Percentiles rank a stretch among this genome's conserved stretches.
phyloP scores from a whole-genome alignment of 805 yeast genomes.

The Hanseniaspora occidentalis region DNA sequence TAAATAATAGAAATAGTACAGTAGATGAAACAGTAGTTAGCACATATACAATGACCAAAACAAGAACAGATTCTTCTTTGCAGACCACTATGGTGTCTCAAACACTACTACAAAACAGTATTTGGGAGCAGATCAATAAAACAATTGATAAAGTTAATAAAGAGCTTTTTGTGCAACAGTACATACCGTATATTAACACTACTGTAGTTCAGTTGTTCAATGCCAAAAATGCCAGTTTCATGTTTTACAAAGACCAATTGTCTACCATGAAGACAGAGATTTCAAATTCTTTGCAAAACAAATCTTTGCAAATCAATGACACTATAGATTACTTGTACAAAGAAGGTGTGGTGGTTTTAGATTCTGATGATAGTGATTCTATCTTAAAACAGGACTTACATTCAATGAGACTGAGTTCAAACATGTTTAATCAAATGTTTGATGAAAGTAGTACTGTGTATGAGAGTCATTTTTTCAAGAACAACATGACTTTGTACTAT shows the following conservation, averaged over 20 bases:
- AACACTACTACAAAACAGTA: neutral
- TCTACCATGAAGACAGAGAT: neutral
- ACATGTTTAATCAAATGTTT: neutral
- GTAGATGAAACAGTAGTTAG: no score
- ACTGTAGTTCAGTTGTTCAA: neutral
- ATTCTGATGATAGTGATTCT: no score
- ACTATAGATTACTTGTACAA: conserved; percentile 8
- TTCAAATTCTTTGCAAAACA: conserved; percentile 2
- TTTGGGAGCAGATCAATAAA: neutral
- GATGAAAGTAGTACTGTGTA: no score
- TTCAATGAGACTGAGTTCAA: conserved; percentile 1
- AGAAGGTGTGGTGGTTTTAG: conserved; percentile 9
- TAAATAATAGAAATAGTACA: no score
- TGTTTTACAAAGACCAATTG: no score
- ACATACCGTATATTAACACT: neutral
- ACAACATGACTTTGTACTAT: no score
- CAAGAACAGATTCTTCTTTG: neutral
- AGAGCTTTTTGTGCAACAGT: neutral
- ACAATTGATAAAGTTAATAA: neutral
- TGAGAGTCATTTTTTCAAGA: no score
- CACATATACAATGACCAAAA: neutral
- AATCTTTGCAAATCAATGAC: conserved; percentile 9
- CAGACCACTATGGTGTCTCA: neutral
- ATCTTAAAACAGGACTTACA: no score
- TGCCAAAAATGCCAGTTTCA: neutral